These are phyloP conservation scores for Fusarium tupiense DNA, from an alignment of 2,329 filamentous ascomycete species.

Conservation along the genomic window DNA sequence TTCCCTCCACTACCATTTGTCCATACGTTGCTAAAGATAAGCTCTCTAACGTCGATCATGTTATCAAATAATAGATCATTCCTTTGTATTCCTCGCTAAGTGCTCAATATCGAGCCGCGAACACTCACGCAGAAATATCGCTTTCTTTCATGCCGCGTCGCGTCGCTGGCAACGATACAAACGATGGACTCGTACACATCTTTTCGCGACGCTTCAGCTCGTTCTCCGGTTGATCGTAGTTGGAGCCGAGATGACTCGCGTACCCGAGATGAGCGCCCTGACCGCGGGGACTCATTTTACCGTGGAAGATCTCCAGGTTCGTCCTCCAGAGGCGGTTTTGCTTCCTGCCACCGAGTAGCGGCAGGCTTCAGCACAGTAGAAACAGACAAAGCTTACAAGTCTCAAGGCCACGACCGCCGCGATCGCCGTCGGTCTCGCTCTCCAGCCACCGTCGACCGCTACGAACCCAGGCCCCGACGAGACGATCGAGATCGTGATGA, in stretches of 20 bases:
- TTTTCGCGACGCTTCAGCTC: conserved; percentile 61
- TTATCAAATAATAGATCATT: conserved; percentile 60
- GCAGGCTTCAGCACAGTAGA: background rate
- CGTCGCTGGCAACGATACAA: conserved; percentile 21
- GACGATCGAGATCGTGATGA: conserved; percentile 75
- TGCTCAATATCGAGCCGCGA: conserved; percentile 18
- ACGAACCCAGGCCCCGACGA: conserved; percentile 75
- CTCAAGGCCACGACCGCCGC: conserved; percentile 65
- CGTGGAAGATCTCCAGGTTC: conserved; percentile 76
- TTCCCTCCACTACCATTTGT: conserved; percentile 37
- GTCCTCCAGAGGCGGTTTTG: conserved; percentile 45
- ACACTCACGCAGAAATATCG: conserved; percentile 9
- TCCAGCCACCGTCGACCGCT: conserved; percentile 76
- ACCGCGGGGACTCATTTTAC: conserved; percentile 68
- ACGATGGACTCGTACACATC: conserved; percentile 65
- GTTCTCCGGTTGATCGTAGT: conserved; percentile 63
- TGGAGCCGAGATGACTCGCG: conserved; percentile 65
- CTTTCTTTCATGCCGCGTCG: conserved; percentile 27
- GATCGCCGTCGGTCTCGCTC: conserved; percentile 75
- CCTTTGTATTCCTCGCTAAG: conserved; percentile 41
- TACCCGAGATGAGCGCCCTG: conserved; percentile 57
- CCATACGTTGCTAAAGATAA: conserved; percentile 52
- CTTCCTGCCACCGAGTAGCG: background rate
- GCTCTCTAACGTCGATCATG: conserved; percentile 66
- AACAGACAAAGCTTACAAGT: background rate